A percentile compares a stretch with the other conserved stretches of the same genome.
phyloP scores from a whole-genome alignment of 805 yeast genomes.

The Maudiozyma turicensis region DNA sequence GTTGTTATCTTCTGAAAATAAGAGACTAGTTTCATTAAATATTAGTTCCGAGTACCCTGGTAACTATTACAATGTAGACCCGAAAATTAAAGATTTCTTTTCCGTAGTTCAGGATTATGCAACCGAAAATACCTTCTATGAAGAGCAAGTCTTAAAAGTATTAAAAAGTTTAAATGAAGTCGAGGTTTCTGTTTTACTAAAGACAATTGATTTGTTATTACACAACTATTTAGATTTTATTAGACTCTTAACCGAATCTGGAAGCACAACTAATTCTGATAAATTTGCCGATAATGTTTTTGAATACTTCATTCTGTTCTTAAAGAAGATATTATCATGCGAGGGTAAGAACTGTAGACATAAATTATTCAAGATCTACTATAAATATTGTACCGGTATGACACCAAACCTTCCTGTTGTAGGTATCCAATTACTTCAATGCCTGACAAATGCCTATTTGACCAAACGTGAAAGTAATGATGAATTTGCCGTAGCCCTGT shows the following conservation, averaged over 20 bases:
- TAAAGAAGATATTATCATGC: background rate
- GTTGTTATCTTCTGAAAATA: slow-evolving; percentile 35
- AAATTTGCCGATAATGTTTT: slow-evolving; percentile 31
- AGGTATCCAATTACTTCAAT: slow-evolving; percentile 41
- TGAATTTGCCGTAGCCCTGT: slow-evolving; percentile 33
- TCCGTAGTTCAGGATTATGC: slow-evolving; percentile 30
- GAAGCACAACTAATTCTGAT: slow-evolving; percentile 10
- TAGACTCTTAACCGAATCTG: slow-evolving; percentile 15
- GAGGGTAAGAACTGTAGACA: slow-evolving; percentile 55
- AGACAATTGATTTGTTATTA: slow-evolving; percentile 36
- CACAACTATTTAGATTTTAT: slow-evolving; percentile 31
- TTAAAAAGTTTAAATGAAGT: slow-evolving; percentile 45
- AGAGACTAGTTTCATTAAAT: slow-evolving; percentile 40
- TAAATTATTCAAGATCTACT: slow-evolving; percentile 43
- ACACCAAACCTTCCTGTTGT: slow-evolving; percentile 34
- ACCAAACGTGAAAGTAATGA: slow-evolving; percentile 50
- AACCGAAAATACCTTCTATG: slow-evolving; percentile 21
- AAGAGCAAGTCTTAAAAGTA: slow-evolving; percentile 38
- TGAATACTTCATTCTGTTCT: slow-evolving; percentile 1
- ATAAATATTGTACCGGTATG: slow-evolving; percentile 15
- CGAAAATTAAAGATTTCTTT: slow-evolving; percentile 43
- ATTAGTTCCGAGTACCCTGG: slow-evolving; percentile 61
- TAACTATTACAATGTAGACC: slow-evolving; percentile 49
- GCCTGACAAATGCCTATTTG: slow-evolving; percentile 38
- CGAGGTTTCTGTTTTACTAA: slow-evolving; percentile 50